Percentiles rank a stretch among this genome's conserved stretches.
These are phyloP conservation scores for Aspergillus transmontanensis DNA, from an alignment of 2,329 filamentous ascomycete genomes.

Conservation along the genomic window DNA sequence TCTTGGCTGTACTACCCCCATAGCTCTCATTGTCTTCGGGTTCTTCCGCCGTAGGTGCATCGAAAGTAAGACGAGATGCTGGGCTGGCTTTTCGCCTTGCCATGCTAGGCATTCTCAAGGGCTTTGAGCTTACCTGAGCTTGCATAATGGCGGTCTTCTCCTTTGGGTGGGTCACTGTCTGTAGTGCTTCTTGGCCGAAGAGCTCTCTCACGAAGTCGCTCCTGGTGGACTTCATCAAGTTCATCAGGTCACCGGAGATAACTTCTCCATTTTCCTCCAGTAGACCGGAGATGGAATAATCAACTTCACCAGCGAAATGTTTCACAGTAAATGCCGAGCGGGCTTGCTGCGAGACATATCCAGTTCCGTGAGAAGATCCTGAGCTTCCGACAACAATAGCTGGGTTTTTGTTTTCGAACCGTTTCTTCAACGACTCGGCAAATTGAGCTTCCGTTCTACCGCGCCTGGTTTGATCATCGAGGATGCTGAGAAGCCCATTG, in stretches of 20 bases:
- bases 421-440: conserved; percentile 84
- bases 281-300: conserved; percentile 84
- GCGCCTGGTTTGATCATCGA: conserved; percentile 92
- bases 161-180: conserved; percentile 89
- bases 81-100: conserved; percentile 73
- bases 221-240: conserved; percentile 84
- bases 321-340: conserved; percentile 84
- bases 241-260: conserved; percentile 93
- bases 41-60: conserved; percentile 41
- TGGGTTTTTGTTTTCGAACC: conserved; percentile 92
- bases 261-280: conserved; percentile 96
- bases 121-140: conserved; percentile 93
- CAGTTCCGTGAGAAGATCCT: conserved; percentile 78
- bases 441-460: conserved; percentile 88
- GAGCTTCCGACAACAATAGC: conserved; percentile 79
- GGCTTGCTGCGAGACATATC: conserved; percentile 82
- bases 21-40: conserved; percentile 40
- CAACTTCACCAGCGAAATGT: conserved; percentile 95
- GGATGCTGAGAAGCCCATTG: conserved; percentile 88
- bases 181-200: conserved; percentile 93
- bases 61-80: conserved; percentile 46
- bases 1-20: conserved; percentile 31
- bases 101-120: conserved; percentile 87
- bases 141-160: conserved; percentile 92
- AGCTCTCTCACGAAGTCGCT: conserved; percentile 86